Conservation (phyloP, 1,284 basidiomycete species). For the Marasmius tenuissimus region DNA sequence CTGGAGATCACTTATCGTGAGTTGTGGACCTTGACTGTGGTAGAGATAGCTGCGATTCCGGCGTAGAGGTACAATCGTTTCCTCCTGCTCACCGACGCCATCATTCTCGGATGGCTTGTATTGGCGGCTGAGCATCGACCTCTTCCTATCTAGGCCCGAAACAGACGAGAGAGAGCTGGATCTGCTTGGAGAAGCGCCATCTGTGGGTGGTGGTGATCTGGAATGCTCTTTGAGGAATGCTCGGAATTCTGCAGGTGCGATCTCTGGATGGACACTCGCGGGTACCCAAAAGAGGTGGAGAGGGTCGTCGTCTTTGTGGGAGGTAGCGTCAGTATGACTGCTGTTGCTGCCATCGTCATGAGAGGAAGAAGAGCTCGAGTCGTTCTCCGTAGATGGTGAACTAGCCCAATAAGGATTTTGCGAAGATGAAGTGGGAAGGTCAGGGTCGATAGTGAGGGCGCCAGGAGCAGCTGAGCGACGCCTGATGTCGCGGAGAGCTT, state of each 20-base stretch:
- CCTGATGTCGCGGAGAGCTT: slow-evolving; percentile 79
- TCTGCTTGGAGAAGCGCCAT: slow-evolving; percentile 37
- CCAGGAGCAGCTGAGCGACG: slow-evolving; percentile 81
- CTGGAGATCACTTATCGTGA: slow-evolving; percentile 92
- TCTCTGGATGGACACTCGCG: slow-evolving; percentile 93
- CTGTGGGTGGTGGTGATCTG: slow-evolving; percentile 49
- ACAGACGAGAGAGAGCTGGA: slow-evolving; percentile 34
- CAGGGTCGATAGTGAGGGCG: slow-evolving; percentile 81
- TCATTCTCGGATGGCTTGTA: slow-evolving; percentile 80
- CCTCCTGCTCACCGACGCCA: slow-evolving; percentile 60
- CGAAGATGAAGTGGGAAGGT: slow-evolving; percentile 70
- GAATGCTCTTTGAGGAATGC: slow-evolving; percentile 95
- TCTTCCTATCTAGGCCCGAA: slow-evolving; percentile 67
- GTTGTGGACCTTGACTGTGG: slow-evolving; percentile 62
- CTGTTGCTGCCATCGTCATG: slow-evolving; percentile 35
- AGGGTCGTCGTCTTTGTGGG: slow-evolving; percentile 60
- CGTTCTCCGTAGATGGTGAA: slow-evolving; percentile 36
- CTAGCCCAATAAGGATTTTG: slow-evolving; percentile 56
- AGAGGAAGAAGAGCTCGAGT: slow-evolving; percentile 38
- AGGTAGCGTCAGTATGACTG: slow-evolving; percentile 21
- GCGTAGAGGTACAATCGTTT: slow-evolving; percentile 65
- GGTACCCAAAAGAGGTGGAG: slow-evolving; percentile 97
- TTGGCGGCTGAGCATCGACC: slow-evolving; percentile 88
- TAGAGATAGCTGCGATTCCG: slow-evolving; percentile 68
- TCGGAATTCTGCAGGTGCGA: slow-evolving; percentile 94